These are phyloP conservation scores for Beauveria varroae DNA, from an alignment of 2,329 filamentous ascomycete genomes.

Conservation along the genomic window DNA sequence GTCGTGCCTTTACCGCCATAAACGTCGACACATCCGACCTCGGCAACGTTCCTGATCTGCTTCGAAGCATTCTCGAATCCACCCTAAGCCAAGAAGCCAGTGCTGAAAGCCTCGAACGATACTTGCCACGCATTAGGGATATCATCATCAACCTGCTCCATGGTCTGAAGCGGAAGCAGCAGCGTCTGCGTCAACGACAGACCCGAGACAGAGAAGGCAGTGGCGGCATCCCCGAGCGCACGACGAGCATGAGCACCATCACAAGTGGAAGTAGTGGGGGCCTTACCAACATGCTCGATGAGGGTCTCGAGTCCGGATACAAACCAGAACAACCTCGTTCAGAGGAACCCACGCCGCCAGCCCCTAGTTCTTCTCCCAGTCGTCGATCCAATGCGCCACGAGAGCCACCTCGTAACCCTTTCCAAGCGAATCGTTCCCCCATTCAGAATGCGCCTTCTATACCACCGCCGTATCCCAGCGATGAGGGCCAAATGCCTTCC, in stretches of 20 bases:
- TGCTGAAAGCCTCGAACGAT: slow-evolving; percentile 86
- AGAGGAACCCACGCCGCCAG: slow-evolving; percentile 19
- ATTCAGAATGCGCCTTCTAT: slow-evolving; percentile 65
- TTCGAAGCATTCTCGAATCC: slow-evolving; percentile 87
- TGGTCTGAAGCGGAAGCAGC: slow-evolving; percentile 93
- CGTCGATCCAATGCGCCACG: slow-evolving; percentile 40
- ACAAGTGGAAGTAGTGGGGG: slow-evolving; percentile 49
- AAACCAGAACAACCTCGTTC: slow-evolving; percentile 29
- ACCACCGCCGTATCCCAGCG: slow-evolving; percentile 61
- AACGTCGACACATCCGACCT: slow-evolving; percentile 92
- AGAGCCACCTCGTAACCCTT: slow-evolving; percentile 43
- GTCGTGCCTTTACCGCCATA: slow-evolving; percentile 91
- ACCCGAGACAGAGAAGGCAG: slow-evolving; percentile 43
- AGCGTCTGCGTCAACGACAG: slow-evolving; percentile 65
- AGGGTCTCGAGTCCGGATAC: slow-evolving; percentile 49
- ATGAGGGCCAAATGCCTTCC: slow-evolving; percentile 44
- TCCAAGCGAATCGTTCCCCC: slow-evolving; percentile 55
- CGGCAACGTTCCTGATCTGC: slow-evolving; percentile 86
- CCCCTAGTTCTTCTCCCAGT: slow-evolving; percentile 35
- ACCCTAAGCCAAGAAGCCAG: slow-evolving; percentile 96
- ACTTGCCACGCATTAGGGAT: slow-evolving; percentile 87
- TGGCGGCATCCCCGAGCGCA: slow-evolving; percentile 38
- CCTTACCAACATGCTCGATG: slow-evolving; percentile 51
- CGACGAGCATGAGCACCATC: slow-evolving; percentile 52
- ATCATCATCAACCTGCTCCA: slow-evolving; percentile 98